phyloP scores from a whole-genome alignment of 257 asterid species.

The Sherardia arvensis region DNA sequence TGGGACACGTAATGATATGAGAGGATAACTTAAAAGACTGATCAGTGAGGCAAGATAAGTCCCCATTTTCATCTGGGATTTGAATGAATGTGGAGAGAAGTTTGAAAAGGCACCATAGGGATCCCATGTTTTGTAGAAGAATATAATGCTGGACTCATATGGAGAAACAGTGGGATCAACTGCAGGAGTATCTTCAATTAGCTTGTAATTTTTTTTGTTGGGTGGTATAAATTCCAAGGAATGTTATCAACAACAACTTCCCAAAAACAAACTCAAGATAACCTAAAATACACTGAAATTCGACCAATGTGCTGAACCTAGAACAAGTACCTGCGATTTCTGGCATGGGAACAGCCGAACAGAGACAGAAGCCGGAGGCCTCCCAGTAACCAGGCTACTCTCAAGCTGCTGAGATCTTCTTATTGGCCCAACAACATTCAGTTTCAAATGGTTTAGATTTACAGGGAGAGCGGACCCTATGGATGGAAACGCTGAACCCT shows the following conservation, averaged over 20 bases:
- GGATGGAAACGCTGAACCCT: neutral
- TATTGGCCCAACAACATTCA: neutral
- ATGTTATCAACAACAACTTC: too few relatives aligned
- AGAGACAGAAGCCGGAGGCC: neutral
- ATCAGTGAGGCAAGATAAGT: too few relatives aligned
- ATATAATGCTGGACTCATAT: conserved; percentile 78
- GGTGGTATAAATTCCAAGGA: too few relatives aligned
- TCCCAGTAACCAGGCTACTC: neutral
- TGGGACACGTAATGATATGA: too few relatives aligned
- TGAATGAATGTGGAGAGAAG: conserved; percentile 81
- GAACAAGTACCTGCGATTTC: neutral
- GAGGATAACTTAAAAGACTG: too few relatives aligned
- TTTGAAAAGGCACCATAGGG: conserved; percentile 92
- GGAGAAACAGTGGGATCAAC: conserved; percentile 86
- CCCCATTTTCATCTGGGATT: conserved; percentile 65
- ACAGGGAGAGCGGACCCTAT: neutral
- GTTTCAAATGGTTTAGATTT: neutral
- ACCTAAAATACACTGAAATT: neutral
- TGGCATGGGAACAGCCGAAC: conserved; percentile 16
- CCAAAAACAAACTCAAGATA: neutral
- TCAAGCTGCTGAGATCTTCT: neutral
- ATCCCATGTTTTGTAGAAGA: too few relatives aligned
- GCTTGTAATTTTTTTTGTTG: too few relatives aligned
- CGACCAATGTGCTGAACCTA: neutral
- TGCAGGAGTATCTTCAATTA: conserved; percentile 63